These are phyloP conservation scores for Mesembryanthemum crystallinum DNA, from an alignment of 148 eudicot species.

Conservation along the genomic window DNA sequence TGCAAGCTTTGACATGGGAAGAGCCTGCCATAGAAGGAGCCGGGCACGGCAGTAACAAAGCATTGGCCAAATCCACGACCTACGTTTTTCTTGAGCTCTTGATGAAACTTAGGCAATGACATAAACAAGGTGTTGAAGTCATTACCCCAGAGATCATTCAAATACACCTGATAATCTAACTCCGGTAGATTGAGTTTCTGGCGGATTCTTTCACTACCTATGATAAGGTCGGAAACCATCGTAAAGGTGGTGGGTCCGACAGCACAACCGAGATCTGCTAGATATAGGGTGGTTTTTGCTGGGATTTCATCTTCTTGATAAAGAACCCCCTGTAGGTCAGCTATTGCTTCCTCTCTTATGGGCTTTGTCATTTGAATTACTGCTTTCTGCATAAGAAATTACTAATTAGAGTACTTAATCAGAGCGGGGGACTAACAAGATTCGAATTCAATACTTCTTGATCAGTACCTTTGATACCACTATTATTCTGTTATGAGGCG, in stretches of 20 bases:
- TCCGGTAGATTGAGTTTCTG: background rate
- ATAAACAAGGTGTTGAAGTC: slow-evolving; percentile 45
- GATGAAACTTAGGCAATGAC: slow-evolving; percentile 26
- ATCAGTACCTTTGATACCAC: too few species aligned
- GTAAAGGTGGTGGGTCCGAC: background rate
- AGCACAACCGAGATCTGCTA: background rate
- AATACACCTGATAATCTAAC: slow-evolving; percentile 21
- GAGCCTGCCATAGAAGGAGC: slow-evolving; percentile 50
- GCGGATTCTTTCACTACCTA: background rate
- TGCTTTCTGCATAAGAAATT: background rate
- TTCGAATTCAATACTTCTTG: too few species aligned
- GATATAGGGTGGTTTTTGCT: background rate
- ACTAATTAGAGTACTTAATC: too few species aligned
- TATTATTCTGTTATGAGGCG: too few species aligned
- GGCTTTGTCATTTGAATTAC: background rate
- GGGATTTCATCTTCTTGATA: background rate
- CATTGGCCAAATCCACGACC: slow-evolving; percentile 22
- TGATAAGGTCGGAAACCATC: background rate
- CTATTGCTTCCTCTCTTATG: background rate
- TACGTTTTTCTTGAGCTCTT: slow-evolving; percentile 22
- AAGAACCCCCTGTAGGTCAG: background rate
- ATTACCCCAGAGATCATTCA: slow-evolving; percentile 51
- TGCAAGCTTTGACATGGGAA: slow-evolving; percentile 41
- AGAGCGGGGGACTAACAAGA: too few species aligned
- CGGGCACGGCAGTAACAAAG: slow-evolving; percentile 41